phyloP scores from a whole-genome alignment of 2,329 filamentous ascomycete genomes.

The Plectosphaerella cucumerina region DNA sequence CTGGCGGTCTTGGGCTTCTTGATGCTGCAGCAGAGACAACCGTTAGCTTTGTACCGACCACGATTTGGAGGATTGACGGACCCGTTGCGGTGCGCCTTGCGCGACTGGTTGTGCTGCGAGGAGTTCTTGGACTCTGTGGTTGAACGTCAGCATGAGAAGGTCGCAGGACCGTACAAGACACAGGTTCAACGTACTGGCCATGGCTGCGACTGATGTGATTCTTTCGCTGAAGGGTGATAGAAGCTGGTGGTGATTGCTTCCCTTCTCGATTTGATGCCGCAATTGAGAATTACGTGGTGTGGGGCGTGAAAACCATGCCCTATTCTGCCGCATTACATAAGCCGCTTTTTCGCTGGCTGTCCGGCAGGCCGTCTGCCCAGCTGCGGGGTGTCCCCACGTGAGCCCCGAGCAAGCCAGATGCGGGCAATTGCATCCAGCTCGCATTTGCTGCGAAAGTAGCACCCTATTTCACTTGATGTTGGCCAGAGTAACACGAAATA shows the following conservation, averaged over 20 bases:
- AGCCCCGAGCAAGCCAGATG: too few species aligned
- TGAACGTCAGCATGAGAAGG: not conserved
- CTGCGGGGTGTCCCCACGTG: too few species aligned
- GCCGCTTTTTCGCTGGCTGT: too few species aligned
- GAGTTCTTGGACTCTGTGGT: constrained; percentile 96
- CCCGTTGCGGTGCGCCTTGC: constrained; percentile 99
- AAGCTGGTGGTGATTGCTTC: not conserved
- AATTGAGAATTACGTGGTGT: constrained; percentile 3
- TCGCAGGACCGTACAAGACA: too few species aligned
- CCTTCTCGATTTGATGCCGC: constrained; percentile 5
- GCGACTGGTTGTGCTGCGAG: constrained; percentile 97
- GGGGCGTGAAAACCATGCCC: constrained; percentile 15
- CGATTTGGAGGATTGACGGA: constrained; percentile 45
- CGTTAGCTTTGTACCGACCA: not conserved
- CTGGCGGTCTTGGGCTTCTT: constrained; percentile 99
- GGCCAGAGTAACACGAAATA: too few species aligned
- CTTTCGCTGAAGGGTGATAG: not conserved
- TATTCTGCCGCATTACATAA: not conserved
- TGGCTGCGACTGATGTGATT: constrained; percentile 23
- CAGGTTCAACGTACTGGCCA: constrained; percentile 31
- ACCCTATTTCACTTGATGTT: too few species aligned
- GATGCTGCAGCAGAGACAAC: constrained; percentile 60
- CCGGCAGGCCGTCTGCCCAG: too few species aligned
- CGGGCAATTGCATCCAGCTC: too few species aligned
- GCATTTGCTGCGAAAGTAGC: too few species aligned